A percentile compares a stretch with the other conserved stretches of the same genome.
These are phyloP conservation scores for Thuidium tamariscinum DNA, from an alignment of 225 moss, liverwort and hornwort species.

Conservation along the genomic window DNA sequence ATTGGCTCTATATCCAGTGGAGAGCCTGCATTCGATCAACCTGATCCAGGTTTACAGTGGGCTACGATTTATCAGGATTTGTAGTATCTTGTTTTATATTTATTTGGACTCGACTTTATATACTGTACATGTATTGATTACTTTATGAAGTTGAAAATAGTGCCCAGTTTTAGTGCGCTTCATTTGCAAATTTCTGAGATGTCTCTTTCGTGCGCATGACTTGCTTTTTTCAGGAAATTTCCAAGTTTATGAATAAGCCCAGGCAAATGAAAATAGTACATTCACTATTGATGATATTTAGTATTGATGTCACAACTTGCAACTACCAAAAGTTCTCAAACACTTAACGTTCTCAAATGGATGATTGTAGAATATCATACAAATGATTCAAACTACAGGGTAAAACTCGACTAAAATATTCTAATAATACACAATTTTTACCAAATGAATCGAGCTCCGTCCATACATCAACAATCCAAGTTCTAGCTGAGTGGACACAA, in stretches of 20 bases:
- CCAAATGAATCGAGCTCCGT: not conserved
- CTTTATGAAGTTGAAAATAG: not conserved
- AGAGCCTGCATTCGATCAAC: not conserved
- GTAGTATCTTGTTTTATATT: not conserved
- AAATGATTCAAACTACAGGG: not conserved
- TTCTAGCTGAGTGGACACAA: not conserved
- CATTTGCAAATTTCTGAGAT: not conserved
- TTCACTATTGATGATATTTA: not conserved
- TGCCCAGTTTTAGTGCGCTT: not conserved
- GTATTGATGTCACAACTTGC: not conserved
- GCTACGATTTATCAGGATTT: not conserved
- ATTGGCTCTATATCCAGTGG: not conserved
- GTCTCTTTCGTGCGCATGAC: not conserved
- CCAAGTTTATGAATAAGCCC: not conserved
- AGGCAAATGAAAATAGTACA: too few relatives aligned
- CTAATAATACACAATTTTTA: not conserved
- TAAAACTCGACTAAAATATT: not conserved
- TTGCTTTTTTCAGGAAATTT: not conserved
- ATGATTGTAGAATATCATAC: not conserved
- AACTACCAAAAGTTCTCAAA: not conserved
- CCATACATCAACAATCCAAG: too few relatives aligned
- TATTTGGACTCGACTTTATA: not conserved
- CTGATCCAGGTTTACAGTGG: not conserved
- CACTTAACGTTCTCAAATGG: not conserved
- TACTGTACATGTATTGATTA: not conserved